Evolutionary conservation across 2,329 filamentous ascomycete genomes (phyloP), one percentile per base, ranked within the genome.

Genomic region (Aurifilum marmelostoma): DNA sequence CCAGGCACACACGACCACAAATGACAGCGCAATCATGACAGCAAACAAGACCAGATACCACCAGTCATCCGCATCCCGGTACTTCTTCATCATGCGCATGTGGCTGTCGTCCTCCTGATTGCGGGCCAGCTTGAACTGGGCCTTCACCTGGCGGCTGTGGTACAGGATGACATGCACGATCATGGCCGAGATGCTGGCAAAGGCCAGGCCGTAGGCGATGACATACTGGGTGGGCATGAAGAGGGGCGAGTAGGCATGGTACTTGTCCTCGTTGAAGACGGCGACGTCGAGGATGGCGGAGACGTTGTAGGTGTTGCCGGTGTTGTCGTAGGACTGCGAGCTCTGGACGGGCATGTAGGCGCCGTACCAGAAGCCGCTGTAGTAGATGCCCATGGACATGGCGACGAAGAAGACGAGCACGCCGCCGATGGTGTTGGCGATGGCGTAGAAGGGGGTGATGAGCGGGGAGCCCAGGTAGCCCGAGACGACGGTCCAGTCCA

Each of bases 161-260:
- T 88, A 89, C 18, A 88, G 76, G 2, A 74, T 76, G 58, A 87
- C 85, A 68, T 89, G 87, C 9, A 88, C 82, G 56, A 89, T 77
- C 68, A 88, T 87, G 12, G 88, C 86, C 0, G 87, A 84, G 37
- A 91, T 84, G 29, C 89, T 87, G n/a, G 90, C 90, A 75, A 92
- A 92, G 0, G 87, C 88, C 14, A 91, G 79, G 1, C 89, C 89
- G 73, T 92, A 88, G 9, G 82, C 80, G 50, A 88, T 76, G 2
- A 85, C 84, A 70, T 87, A 92, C 70, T 90, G 89, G 0, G 88
- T 85, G 2, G 88, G 84, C 27, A 92, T 80, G 74, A 87, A 91
- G 4, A 91, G 82, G 1, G 89, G 89, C 27, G 89, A 91, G 76
- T 92, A 91, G 29, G 81, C 80, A 71, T 84, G 80, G 77, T 92